Evolutionary conservation across 768 basidiomycete species (phyloP).

Genomic region (Mycena amicta): DNA sequence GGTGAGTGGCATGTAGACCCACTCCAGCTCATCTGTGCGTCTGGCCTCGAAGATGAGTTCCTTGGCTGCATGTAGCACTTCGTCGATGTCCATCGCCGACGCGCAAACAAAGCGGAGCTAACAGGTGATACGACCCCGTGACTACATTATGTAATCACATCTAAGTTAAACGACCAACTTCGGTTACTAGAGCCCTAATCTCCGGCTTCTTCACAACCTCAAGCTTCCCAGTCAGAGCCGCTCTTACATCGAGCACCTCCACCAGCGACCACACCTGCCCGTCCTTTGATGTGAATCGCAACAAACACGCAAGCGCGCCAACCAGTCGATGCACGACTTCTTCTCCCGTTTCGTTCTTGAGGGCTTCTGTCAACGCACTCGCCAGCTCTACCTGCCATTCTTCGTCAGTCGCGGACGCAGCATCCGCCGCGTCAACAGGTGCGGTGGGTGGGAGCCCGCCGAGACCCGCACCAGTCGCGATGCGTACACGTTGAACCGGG

Average conservation of each 20-base stretch:
- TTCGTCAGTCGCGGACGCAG: constrained; percentile 55
- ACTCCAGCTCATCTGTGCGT: constrained; percentile 2
- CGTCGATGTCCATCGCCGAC: not conserved
- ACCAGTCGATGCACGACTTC: constrained; percentile 87
- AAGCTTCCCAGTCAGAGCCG: constrained; percentile 61
- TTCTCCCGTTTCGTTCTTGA: constrained; percentile 72
- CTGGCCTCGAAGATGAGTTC: constrained; percentile 2
- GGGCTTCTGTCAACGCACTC: constrained; percentile 80
- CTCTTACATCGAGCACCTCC: constrained; percentile 67
- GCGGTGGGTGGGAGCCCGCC: constrained; percentile 23
- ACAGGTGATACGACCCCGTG: not conserved
- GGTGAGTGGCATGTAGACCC: not conserved
- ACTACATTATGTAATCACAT: too few species aligned
- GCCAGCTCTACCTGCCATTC: constrained; percentile 89
- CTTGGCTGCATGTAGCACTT: constrained; percentile 5
- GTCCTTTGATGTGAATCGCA: constrained; percentile 75
- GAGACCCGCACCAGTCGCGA: constrained; percentile 39
- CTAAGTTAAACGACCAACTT: too few species aligned
- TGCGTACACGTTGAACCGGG: constrained; percentile 62
- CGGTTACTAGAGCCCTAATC: constrained; percentile 62
- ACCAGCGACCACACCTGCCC: constrained; percentile 61
- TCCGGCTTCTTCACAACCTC: constrained; percentile 64
- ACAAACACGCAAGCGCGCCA: constrained; percentile 74
- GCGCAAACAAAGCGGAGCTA: not conserved
- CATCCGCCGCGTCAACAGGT: constrained; percentile 32